Evolutionary conservation across 2,329 filamentous ascomycete species (phyloP), one percentile per base, ranked within the genome.

Genomic region (Rhynchosporium graminicola): DNA sequence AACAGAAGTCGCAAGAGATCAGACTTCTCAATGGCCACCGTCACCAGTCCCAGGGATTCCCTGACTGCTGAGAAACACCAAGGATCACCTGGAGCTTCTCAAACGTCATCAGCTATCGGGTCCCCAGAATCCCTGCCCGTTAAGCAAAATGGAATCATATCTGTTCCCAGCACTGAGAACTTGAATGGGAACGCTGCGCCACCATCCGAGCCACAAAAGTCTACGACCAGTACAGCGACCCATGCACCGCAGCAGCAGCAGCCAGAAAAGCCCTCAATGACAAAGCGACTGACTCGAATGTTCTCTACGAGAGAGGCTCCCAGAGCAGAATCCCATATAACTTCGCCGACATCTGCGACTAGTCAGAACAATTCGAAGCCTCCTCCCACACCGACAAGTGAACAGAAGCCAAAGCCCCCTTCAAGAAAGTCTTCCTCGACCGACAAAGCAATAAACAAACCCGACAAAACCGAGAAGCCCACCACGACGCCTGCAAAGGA

Each of bases 281-380:
- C 87, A 73, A 84, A 86, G 72, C 82, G 84, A 52, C 74, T 88
- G 61, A 83, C 84, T 46, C 82, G 85, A 77, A 88, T 88, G 81
- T 88, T 88, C 75, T 85, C 82, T 59, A 81, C 79, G 67, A 86
- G 83, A 72, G 84, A 86, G 59, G 72, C 78, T 26, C 63, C 60
- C n/a, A 69, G 63, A 64, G 68, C 70, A 29, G 68, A 72, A 29
- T 61, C 13, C 36, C 67, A 60, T 63, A 57, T 71, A 61, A 68
- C 60, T 64, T 67, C 67, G 9, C 66, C 57, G 38, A 60, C 63
- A 28, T 56, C 70, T 57, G 13, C 65, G 54, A 54, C 48, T 33
- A n/a, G 60, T 38, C 63, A 74, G 52, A 75, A 63, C 72, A 66
- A 75, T 73, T 61, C 68, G 46, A 68, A 65, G 71, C 38, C 73